phyloP scores from a whole-genome alignment of 1,284 basidiomycete genomes.

The Moesziomyces parantarcticus region DNA sequence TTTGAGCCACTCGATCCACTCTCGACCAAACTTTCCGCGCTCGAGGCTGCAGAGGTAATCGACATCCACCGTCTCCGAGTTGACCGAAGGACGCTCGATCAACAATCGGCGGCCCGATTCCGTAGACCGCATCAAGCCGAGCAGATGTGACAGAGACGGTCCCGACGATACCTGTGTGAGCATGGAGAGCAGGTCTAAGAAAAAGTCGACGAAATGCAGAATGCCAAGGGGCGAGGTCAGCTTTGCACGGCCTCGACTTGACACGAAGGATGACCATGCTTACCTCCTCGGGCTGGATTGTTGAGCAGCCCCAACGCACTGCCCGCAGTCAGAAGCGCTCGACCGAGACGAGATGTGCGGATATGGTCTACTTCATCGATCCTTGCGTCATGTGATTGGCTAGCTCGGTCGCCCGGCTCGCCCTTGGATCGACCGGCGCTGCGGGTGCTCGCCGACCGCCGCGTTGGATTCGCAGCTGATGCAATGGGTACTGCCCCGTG shows the following conservation, averaged over 20 bases:
- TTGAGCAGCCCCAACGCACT: constrained; percentile 84
- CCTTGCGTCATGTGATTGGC: neutral
- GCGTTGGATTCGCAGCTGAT: too few relatives aligned
- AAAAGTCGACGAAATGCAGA: too few relatives aligned
- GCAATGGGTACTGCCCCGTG: neutral
- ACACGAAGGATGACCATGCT: constrained; percentile 61
- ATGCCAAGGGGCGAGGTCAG: neutral
- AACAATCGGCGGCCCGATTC: constrained; percentile 75
- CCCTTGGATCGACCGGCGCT: neutral
- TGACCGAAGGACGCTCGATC: constrained; percentile 83
- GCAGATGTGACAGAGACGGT: constrained; percentile 80
- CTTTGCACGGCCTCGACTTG: neutral
- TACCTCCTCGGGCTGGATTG: constrained; percentile 86
- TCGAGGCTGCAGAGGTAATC: constrained; percentile 75
- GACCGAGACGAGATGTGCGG: constrained; percentile 17
- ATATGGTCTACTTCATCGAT: constrained; percentile 42
- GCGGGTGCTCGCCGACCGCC: neutral
- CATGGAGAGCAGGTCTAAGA: constrained; percentile 44
- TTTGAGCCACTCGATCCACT: constrained; percentile 91
- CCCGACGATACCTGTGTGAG: constrained; percentile 56
- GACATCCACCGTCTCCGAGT: constrained; percentile 81
- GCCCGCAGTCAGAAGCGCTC: constrained; percentile 81
- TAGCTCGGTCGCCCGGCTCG: neutral
- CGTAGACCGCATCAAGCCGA: constrained; percentile 81
- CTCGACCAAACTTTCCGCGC: constrained; percentile 84